Evolutionary conservation across 2,329 filamentous ascomycete genomes (phyloP), one percentile per base, ranked within the genome.

Genomic region (Colletotrichum simmondsii): DNA sequence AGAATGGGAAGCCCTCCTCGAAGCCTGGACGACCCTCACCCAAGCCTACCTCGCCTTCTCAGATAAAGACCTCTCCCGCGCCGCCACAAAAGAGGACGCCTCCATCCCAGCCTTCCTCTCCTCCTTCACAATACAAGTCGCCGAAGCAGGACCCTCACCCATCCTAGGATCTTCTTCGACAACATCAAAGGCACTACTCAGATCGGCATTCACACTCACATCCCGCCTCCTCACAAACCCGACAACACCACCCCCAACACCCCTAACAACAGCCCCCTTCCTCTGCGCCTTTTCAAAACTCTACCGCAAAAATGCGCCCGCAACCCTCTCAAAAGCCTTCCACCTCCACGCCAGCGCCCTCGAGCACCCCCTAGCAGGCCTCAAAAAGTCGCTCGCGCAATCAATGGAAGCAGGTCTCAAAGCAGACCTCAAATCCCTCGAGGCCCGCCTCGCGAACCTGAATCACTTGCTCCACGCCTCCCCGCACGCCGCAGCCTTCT

Each of bases 1-100:
- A 63, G 94, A 98, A 82, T 98, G 95, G 95, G 87, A 92, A 75
- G 87, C 89, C 37, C 95, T 93, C 80, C 84, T 97, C 59, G 89
- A 93, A 75, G 92, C 94, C 46, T 98, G 95, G 95, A 84, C 91
- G 22, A 85, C 90, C 12, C 87, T 98, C 7, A 84, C 90, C 7
- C 87, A 92, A 65, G 87, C 91, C 3, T 90, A 95, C 75, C 81
- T 97, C 35, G 86, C 88, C 16, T 82, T 93, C 0, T 77, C 89
- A 0, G 86, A 90, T 7, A 78, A 86, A 1, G 84, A 90, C 0
- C 93, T 97, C 74, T 75, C 80, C 59, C 79, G 81, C 46, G 81
- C 83, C 30, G 85, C 90, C 10, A 75, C 82, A 3, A 87, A 88
- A 5, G 90, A 94, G 76, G 86, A 88, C 46, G 91, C 91, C 28